Percentiles rank a stretch among this genome's conserved stretches.
Conservation (phyloP, 2,329 filamentous ascomycete genomes). For the Zymoseptoria ardabiliae region DNA sequence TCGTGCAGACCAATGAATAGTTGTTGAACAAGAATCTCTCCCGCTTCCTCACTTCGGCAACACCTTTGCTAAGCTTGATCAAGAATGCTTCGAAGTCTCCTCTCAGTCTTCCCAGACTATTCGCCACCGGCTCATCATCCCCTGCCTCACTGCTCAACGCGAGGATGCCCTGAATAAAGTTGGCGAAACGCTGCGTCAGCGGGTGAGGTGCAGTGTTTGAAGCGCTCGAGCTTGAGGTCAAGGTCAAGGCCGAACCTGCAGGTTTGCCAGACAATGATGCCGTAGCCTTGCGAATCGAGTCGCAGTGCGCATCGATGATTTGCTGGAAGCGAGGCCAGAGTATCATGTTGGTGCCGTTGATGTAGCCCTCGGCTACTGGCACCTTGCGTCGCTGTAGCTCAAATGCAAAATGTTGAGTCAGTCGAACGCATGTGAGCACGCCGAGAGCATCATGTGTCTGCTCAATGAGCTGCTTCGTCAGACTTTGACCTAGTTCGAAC, state of each 20-base stretch:
- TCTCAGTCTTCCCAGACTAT: slow-evolving; percentile 68
- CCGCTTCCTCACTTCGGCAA: slow-evolving; percentile 70
- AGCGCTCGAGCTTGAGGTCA: slow-evolving; percentile 51
- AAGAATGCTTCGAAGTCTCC: slow-evolving; percentile 79
- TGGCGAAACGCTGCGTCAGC: slow-evolving; percentile 89
- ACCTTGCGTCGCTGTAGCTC: slow-evolving; percentile 87
- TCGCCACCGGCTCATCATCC: slow-evolving; percentile 85
- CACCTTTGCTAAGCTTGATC: slow-evolving; percentile 65
- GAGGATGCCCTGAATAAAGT: slow-evolving; percentile 79
- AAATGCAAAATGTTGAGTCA: slow-evolving; percentile 93
- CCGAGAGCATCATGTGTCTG: slow-evolving; percentile 79
- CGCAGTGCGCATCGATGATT: slow-evolving; percentile 87
- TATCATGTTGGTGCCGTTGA: slow-evolving; percentile 92
- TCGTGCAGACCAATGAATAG: slow-evolving; percentile 88
- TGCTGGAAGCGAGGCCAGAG: slow-evolving; percentile 94
- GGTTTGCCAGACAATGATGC: slow-evolving; percentile 41
- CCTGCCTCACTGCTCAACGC: slow-evolving; percentile 80
- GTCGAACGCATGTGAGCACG: slow-evolving; percentile 77
- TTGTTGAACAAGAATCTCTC: slow-evolving; percentile 93
- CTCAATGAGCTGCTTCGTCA: slow-evolving; percentile 70
- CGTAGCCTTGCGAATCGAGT: slow-evolving; percentile 63
- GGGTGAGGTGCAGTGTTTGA: slow-evolving; percentile 80
- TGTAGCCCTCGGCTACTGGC: slow-evolving; percentile 79
- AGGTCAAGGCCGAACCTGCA: slow-evolving; percentile 46
- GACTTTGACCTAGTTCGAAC: slow-evolving; percentile 68